Evolutionary conservation across 2,329 filamentous ascomycete species (phyloP), one percentile per base, ranked within the genome.

Genomic region (Trichoderma afroharzianum): DNA sequence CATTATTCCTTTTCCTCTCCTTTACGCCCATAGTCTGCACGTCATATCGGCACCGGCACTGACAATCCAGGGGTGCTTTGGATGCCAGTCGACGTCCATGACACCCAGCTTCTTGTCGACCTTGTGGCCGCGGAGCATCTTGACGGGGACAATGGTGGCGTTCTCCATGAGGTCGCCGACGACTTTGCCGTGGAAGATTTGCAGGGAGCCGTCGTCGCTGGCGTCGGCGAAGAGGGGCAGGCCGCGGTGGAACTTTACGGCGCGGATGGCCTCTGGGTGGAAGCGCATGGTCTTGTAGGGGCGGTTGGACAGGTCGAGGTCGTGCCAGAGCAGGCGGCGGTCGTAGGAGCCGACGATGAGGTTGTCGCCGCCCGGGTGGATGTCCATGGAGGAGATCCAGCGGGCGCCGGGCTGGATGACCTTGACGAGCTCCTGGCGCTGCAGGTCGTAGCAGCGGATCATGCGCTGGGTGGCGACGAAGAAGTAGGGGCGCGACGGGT

Each of bases 261-360:
- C 90, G 62, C 97, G 90, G 77, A 99, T 97, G 59, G 96, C 96
- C 82, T 97, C 93, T 73, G 89, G 85, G 83, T 99, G 96, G 85
- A 98, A 99, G 64, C 96, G 90, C 83, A 99, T 91, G 1, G 95
- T 98, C 86, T 98, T 98, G 86, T 97, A 98, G 0, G 96, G 96
- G 63, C 93, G 90, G 74, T 88, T 91, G 1, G 93, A 96, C 43
- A 99, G 89, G 76, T 99, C 96, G 68, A 98, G 87, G 82, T 99
- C 96, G 83, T 98, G 96, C 96, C 96, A 99, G 36, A 99, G 87
- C 3, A 99, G 86, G 61, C 95, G 91, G 75, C 95, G 91, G 83
- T 99, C 96, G 83, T 98, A 99, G 0, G 94, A 96, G 58, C 95
- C 94, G 12, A 98, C 93, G 72, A 98, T 93, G 70, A 99, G 83